These are phyloP conservation scores for Scleroderma bovista DNA, from an alignment of 768 basidiomycete species.

Conservation along the genomic window DNA sequence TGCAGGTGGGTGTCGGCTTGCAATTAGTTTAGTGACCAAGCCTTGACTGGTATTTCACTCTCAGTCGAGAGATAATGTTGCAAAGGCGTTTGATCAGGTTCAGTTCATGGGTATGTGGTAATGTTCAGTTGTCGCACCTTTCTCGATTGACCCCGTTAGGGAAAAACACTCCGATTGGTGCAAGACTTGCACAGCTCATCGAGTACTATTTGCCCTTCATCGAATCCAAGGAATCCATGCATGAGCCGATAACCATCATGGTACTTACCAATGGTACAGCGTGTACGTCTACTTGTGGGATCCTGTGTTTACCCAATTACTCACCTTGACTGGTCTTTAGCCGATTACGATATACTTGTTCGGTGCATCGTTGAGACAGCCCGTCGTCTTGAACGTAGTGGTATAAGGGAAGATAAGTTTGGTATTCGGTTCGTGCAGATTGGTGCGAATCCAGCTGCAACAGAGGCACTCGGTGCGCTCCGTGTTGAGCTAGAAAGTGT, in stretches of 20 bases:
- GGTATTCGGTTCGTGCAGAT: slow-evolving; percentile 46
- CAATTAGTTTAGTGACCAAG: neutral
- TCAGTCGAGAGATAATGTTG: slow-evolving; percentile 21
- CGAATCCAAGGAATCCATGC: slow-evolving; percentile 21
- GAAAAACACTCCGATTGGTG: slow-evolving; percentile 35
- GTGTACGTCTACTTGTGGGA: slow-evolving; percentile 23
- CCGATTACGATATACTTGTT: slow-evolving; percentile 21
- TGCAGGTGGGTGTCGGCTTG: slow-evolving; percentile 12
- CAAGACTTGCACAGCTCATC: slow-evolving; percentile 33
- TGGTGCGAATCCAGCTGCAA: slow-evolving; percentile 32
- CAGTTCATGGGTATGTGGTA: slow-evolving; percentile 16
- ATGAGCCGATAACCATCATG: slow-evolving; percentile 33
- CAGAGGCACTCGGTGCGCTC: slow-evolving; percentile 36
- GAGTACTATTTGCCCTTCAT: slow-evolving; percentile 30
- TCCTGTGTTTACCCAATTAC: neutral
- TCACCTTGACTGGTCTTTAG: slow-evolving; percentile 12
- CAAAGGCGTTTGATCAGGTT: slow-evolving; percentile 20
- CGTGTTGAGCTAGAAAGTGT: slow-evolving; percentile 33
- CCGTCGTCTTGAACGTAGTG: slow-evolving; percentile 33
- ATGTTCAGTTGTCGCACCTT: neutral
- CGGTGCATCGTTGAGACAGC: slow-evolving; percentile 32
- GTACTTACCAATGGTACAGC: slow-evolving; percentile 38
- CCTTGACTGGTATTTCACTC: neutral
- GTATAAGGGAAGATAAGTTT: slow-evolving; percentile 32
- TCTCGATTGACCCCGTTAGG: slow-evolving; percentile 5